A percentile compares a stretch with the other conserved stretches of the same genome.
phyloP scores from a whole-genome alignment of 2,329 filamentous ascomycete genomes.

The Penicillium sp. region DNA sequence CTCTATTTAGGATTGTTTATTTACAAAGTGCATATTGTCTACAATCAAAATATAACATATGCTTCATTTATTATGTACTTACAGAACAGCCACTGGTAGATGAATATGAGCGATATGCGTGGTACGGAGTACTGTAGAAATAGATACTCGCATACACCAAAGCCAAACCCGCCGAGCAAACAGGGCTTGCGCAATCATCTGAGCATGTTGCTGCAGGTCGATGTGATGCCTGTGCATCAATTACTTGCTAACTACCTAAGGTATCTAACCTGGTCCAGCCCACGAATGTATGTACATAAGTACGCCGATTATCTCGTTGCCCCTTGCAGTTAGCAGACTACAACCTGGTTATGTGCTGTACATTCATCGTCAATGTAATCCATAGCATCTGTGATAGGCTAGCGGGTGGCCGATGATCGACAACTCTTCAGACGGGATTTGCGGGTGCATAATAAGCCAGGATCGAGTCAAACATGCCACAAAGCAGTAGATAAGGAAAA shows the following conservation, averaged over 20 bases:
- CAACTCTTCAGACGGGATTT: background rate
- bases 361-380: background rate
- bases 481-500: background rate
- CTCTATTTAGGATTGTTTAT: background rate
- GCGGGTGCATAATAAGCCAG: background rate
- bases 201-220: constrained; percentile 11
- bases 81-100: too few relatives aligned
- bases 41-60: too few relatives aligned
- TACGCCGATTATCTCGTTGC: background rate
- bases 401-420: background rate
- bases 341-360: background rate
- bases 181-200: constrained; percentile 12
- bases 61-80: too few relatives aligned
- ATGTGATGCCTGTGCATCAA: constrained; percentile 11
- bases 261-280: constrained; percentile 7
- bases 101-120: too few relatives aligned
- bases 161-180: background rate
- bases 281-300: background rate
- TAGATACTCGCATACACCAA: background rate
- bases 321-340: constrained; percentile 4
- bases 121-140: too few relatives aligned
- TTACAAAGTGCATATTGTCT: background rate
- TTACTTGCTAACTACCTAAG: too few relatives aligned
- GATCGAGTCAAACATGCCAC: background rate
- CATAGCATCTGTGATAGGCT: background rate